Base-by-base conservation (phyloP, 371 early-diverging fungal genomes). In the Globomyces sp. region DNA sequence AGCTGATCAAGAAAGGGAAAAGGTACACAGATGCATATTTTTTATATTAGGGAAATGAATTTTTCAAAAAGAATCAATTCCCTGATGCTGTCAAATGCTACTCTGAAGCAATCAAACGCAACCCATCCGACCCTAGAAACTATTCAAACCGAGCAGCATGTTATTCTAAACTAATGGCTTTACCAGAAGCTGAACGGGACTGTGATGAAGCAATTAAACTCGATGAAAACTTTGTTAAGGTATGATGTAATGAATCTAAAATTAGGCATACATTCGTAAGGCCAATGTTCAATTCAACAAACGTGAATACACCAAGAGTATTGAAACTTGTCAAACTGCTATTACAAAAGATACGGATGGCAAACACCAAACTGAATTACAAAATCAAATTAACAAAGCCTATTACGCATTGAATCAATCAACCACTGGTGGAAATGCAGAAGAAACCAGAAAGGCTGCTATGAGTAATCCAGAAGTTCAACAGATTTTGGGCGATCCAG, bases 61-160 rank as follows among this genome's bases (percentile, higher is more conserved):
- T 93, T 40, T 98, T 95, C 89, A 98, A 98, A 85, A 68, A 87
- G 57, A 86, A 83, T 58, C 85, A 93, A 63, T 98, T 85, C 79
- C 88, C 89, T 8, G 92, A 88, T 57, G 97, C 99, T n/a, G 87
- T 97, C 71, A 89, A 90, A 74, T 82, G 86, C 74, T 98, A 98
- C 80, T 87, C 92, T n/a, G 99, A 98, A 81, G 91, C 97, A 2
- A 95, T 98, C 74, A 93, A 93, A 84, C 91, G 98, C 67, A 92
- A 95, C 68, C 92, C 92, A 41, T 75, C 85, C 34, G 99, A 98
- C 67, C 89, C 92, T 34, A 85, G 93, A 69, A 87, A 89, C 68
- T 98, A 90, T 76, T 92, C 93, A 37, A 99, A 99, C 88, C 91
- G 99, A 73, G 93, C 99, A 11, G 96, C 93, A 43, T 92, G 93